Evolutionary conservation across 306 rosid genomes (phyloP).

Genomic region (Casuarina equisetifolia): DNA sequence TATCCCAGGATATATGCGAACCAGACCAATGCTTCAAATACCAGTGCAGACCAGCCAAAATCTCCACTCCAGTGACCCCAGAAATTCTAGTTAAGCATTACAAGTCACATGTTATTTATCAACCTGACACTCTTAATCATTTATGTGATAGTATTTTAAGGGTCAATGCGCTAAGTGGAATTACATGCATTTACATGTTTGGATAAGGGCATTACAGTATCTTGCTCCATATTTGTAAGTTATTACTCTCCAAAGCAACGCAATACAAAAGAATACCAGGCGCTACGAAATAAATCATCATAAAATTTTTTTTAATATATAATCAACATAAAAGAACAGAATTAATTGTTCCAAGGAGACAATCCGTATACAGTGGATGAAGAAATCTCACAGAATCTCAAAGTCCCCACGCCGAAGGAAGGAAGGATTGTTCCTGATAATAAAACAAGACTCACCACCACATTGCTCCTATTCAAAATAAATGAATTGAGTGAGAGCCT

Average conservation of each 20-base stretch:
- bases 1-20: slow-evolving; percentile 87
- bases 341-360: not conserved
- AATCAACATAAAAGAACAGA: not conserved
- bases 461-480: slow-evolving; percentile 50
- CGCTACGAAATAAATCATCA: not conserved
- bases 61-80: slow-evolving; percentile 83
- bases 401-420: slow-evolving; percentile 42
- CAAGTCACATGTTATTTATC: slow-evolving; percentile 19
- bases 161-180: not conserved
- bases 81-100: slow-evolving; percentile 41
- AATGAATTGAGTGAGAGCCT: not conserved
- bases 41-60: slow-evolving; percentile 81
- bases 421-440: slow-evolving; percentile 61
- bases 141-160: not conserved
- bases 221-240: not conserved
- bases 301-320: not conserved
- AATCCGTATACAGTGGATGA: not conserved
- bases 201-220: not conserved
- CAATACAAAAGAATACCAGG: not conserved
- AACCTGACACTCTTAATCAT: not conserved
- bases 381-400: slow-evolving; percentile 49
- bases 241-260: not conserved
- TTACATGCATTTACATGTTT: not conserved
- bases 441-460: slow-evolving; percentile 66
- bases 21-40: slow-evolving; percentile 75